Evolutionary conservation across 2,329 filamentous ascomycete species (phyloP).

Genomic region (Neonectria ditissima): DNA sequence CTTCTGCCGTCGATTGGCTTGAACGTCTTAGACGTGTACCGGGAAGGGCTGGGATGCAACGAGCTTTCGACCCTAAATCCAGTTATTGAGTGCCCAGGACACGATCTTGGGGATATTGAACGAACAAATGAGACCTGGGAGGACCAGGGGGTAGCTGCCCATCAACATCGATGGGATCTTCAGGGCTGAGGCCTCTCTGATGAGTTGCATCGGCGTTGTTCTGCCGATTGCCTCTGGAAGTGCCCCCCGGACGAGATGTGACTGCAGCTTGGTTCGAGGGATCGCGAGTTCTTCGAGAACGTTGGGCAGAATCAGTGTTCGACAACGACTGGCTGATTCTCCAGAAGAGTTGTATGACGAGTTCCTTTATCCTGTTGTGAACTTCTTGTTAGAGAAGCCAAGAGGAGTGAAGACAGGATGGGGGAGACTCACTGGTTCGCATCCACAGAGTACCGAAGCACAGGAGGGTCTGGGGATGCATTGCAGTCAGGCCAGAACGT

Average conservation of each 20-base stretch:
- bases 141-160: background rate
- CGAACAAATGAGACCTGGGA: background rate
- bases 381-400: background rate
- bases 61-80: background rate
- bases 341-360: background rate
- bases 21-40: too few relatives aligned
- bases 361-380: background rate
- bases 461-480: background rate
- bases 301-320: too few relatives aligned
- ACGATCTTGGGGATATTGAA: background rate
- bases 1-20: background rate
- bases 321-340: background rate
- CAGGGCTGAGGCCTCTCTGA: background rate
- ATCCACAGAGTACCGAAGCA: constrained; percentile 8
- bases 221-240: background rate
- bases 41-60: background rate
- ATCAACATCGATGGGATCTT: background rate
- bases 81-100: background rate
- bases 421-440: constrained; percentile 4
- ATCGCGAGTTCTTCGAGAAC: background rate
- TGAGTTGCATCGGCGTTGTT: background rate
- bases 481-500: constrained; percentile 25
- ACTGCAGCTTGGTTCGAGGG: background rate
- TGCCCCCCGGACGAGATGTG: background rate
- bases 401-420: too few relatives aligned